Evolutionary conservation across 768 basidiomycete species (phyloP).

Genomic region (Tricholoma saponaceum): DNA sequence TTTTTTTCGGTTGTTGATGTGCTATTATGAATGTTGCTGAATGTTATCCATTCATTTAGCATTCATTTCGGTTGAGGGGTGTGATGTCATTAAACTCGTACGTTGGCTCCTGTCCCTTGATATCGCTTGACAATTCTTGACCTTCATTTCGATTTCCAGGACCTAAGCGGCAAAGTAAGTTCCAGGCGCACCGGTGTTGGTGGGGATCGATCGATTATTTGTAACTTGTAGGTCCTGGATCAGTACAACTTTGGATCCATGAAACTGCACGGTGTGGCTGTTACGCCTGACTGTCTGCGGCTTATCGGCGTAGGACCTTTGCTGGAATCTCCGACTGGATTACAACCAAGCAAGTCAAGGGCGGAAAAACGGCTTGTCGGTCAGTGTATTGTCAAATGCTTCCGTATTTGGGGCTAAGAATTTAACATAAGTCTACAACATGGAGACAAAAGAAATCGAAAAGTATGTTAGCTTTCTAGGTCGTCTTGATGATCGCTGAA

Average conservation of each 20-base stretch:
- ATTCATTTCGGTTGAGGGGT: slow-evolving; percentile 70
- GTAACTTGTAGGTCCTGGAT: slow-evolving; percentile 41
- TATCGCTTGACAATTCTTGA: slow-evolving; percentile 8
- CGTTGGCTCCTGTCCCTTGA: slow-evolving; percentile 11
- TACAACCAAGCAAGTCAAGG: slow-evolving; percentile 66
- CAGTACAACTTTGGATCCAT: slow-evolving; percentile 57
- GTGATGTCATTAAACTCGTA: slow-evolving; percentile 57
- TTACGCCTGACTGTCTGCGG: slow-evolving; percentile 62
- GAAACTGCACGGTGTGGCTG: slow-evolving; percentile 65
- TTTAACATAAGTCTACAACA: slow-evolving; percentile 53
- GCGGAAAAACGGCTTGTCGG: slow-evolving; percentile 73
- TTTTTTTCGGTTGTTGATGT: background rate
- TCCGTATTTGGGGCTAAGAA: background rate
- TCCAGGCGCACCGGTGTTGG: background rate
- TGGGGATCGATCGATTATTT: background rate
- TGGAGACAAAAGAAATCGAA: slow-evolving; percentile 60
- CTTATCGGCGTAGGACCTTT: slow-evolving; percentile 68
- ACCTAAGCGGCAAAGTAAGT: slow-evolving; percentile 54
- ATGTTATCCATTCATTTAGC: slow-evolving; percentile 30
- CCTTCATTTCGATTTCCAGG: slow-evolving; percentile 28
- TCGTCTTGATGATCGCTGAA: slow-evolving; percentile 3
- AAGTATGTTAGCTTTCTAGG: slow-evolving; percentile 37
- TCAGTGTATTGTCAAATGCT: slow-evolving; percentile 23
- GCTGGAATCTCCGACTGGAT: slow-evolving; percentile 54
- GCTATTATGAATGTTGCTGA: background rate